Conservation (phyloP, 768 basidiomycete species). For the Kwoniella bestiolae region DNA sequence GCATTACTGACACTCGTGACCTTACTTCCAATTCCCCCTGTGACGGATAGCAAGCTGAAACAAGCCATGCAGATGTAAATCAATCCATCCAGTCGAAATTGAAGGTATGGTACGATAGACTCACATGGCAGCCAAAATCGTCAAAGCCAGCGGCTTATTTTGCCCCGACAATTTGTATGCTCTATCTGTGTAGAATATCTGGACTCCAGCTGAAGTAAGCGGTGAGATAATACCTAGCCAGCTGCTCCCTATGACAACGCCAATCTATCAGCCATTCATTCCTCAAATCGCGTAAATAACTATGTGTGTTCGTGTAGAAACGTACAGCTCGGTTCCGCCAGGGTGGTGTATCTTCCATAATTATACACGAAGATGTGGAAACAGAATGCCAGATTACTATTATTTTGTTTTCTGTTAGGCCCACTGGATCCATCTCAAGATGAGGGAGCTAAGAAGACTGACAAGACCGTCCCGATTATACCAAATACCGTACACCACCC, state of each 20-base stretch:
- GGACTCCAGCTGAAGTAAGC: slow-evolving; percentile 6
- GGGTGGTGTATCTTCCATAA: background rate
- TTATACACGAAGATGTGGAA: slow-evolving; percentile 9
- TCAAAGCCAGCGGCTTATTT: background rate
- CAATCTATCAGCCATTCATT: too few relatives aligned
- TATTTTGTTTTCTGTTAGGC: background rate
- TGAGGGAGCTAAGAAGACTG: background rate
- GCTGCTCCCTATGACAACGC: slow-evolving; percentile 11
- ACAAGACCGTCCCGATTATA: slow-evolving; percentile 3
- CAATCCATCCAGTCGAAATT: background rate
- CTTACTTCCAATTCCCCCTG: slow-evolving; percentile 14
- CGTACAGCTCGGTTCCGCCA: slow-evolving; percentile 2
- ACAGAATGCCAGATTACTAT: slow-evolving; percentile 9
- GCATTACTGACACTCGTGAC: background rate
- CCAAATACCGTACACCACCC: slow-evolving; percentile 11
- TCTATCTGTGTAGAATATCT: slow-evolving; percentile 10
- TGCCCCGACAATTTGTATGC: slow-evolving; percentile 9
- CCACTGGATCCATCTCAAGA: background rate
- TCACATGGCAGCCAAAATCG: slow-evolving; percentile 8
- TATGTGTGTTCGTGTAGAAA: background rate
- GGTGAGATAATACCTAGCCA: slow-evolving; percentile 11
- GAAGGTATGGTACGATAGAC: background rate
- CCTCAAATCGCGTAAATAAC: too few relatives aligned
- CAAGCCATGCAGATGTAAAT: too few relatives aligned
- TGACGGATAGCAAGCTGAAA: background rate